phyloP scores from a whole-genome alignment of 1,139 yeast species.

The Kurtzmaniella quercitrusa region DNA sequence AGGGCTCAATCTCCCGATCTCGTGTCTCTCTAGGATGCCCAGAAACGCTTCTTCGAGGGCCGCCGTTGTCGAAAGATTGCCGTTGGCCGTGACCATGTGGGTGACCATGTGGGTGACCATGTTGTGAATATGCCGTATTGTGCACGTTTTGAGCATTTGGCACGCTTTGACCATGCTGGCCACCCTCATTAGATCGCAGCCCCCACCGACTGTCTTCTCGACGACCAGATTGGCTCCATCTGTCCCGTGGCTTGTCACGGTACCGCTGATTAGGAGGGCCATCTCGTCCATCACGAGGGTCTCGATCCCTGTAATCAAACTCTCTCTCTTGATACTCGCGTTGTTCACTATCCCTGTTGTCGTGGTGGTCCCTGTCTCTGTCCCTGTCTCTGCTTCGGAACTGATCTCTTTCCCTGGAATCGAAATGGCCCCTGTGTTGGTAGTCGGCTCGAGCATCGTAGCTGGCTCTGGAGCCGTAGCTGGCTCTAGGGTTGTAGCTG shows the following conservation, averaged over 20 bases:
- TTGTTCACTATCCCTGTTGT: slow-evolving; percentile 2
- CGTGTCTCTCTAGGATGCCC: not conserved
- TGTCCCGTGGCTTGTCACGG: not conserved
- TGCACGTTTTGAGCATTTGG: not conserved
- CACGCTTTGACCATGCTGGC: no score
- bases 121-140: no score
- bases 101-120: no score
- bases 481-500: not conserved
- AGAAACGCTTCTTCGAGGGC: not conserved
- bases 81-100: not conserved
- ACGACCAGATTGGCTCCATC: not conserved
- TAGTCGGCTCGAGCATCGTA: not conserved
- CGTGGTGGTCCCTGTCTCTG: slow-evolving; percentile 2
- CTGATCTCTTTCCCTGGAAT: slow-evolving; percentile 3
- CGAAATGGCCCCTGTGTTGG: no score
- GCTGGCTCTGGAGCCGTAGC: not conserved
- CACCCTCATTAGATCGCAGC: not conserved
- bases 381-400: slow-evolving; percentile 5
- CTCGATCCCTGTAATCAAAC: not conserved
- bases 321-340: not conserved
- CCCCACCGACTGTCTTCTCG: not conserved
- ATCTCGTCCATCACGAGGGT: not conserved
- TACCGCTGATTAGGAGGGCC: not conserved
- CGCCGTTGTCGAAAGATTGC: not conserved
- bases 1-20: not conserved